Percentiles rank a stretch among this genome's conserved stretches.
Evolutionary conservation across 768 basidiomycete genomes (phyloP).

Genomic region (Lentinula sp.): DNA sequence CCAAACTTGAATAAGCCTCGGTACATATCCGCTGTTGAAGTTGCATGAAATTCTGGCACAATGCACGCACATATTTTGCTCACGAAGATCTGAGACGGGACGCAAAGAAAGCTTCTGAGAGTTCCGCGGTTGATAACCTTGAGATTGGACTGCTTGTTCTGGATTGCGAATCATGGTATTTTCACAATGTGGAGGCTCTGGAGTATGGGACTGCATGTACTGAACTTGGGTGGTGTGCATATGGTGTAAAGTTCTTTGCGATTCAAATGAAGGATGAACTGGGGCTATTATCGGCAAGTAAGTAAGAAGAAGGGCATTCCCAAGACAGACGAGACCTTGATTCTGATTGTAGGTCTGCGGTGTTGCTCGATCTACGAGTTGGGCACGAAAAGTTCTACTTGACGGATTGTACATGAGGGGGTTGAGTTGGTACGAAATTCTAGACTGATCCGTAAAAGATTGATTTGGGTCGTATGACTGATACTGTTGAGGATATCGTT

Average conservation of each 20-base stretch:
- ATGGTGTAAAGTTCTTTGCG: not conserved
- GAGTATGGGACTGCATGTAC: too few species aligned
- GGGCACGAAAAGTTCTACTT: not conserved
- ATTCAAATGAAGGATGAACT: not conserved
- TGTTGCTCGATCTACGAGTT: not conserved
- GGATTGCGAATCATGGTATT: not conserved
- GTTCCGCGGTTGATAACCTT: slow-evolving; percentile 19
- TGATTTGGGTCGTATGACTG: not conserved
- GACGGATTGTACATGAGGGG: not conserved
- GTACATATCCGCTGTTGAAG: slow-evolving; percentile 71
- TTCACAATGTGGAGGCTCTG: not conserved
- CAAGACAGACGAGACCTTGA: not conserved
- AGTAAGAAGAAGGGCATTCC: not conserved
- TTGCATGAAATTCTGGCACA: slow-evolving; percentile 5
- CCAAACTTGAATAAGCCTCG: slow-evolving; percentile 81
- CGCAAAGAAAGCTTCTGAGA: slow-evolving; percentile 47
- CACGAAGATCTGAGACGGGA: slow-evolving; percentile 71
- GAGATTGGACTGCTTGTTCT: not conserved
- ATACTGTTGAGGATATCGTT: not conserved
- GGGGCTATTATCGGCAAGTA: not conserved
- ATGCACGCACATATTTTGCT: slow-evolving; percentile 14
- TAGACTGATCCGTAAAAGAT: not conserved
- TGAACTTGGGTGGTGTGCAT: not conserved
- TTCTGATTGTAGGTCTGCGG: not conserved
- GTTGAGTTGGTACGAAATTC: not conserved